Base-by-base conservation (phyloP, 2,329 filamentous ascomycete species). In the Pyricularia sp. region DNA sequence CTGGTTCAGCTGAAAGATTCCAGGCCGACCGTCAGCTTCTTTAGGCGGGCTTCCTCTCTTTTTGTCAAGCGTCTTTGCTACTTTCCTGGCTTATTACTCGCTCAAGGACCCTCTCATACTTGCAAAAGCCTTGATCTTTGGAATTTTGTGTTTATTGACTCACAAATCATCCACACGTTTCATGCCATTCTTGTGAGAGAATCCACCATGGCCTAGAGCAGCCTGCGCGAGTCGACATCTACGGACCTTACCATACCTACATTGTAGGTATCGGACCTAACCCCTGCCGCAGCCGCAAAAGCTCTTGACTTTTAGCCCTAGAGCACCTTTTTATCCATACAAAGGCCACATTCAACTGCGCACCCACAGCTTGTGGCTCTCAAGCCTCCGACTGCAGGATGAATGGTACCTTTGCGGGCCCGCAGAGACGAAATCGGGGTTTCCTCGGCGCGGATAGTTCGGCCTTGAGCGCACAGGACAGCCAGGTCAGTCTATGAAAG, bases 361-460 rank as follows among this genome's bases (percentile, higher is more conserved):
- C 42, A 23, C 11, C 42, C 42, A n/a, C 42, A 55, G 7, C 42
- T n/a, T 55, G 42, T 55, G 42, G 42, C 10, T 50, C 36, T 50
- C 36, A 50, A 50, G 36, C 20, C 36, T 55, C 42, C 42, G n/a
- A 55, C 20, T n/a, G 9, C 42, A 55, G 42, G 42, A 55, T 55
- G 42, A n/a, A 55, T 55, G 20, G 42, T 10, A n/a, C 42, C 42
- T 55, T 55, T 55, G 42, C 76, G 61, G 74, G 78, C 70, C 75
- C 75, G n/a, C 73, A 73, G 71, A 75, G 73, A 66, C 78, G 77
- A 65, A 85, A 85, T 70, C 81, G 83, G 69, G 83, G 83, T 59
- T 85, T 84, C 70, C 76, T 85, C 64, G 83, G 83, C 71, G 77
- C 78, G 58, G 81, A 85, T 73, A 84, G 81, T 75, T 83, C 82